These are phyloP conservation scores for Aspergillus intermedius DNA, from an alignment of 2,329 filamentous ascomycete genomes.

Conservation along the genomic window DNA sequence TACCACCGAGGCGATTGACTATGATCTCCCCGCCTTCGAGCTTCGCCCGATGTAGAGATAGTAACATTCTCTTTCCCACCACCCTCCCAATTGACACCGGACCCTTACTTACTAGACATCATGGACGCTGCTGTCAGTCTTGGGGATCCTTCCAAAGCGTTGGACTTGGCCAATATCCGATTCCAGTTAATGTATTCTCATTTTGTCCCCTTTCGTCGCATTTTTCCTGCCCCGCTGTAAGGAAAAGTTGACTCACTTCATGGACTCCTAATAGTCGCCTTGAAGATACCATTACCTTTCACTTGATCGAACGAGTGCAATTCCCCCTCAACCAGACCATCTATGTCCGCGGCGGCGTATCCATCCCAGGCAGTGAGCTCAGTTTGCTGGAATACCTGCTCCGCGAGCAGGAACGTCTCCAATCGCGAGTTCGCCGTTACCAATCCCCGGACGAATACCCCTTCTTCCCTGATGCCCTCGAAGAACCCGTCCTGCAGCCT, in stretches of 20 bases:
- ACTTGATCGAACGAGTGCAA: slow-evolving; percentile 95
- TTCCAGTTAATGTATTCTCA: slow-evolving; percentile 72
- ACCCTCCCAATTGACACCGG: too few relatives aligned
- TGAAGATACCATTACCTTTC: slow-evolving; percentile 96
- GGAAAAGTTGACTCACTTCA: neutral
- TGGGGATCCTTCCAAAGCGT: slow-evolving; percentile 72
- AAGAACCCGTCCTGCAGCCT: slow-evolving; percentile 76
- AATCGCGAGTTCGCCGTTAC: slow-evolving; percentile 89
- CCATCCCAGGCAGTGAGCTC: slow-evolving; percentile 64
- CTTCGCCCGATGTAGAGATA: too few relatives aligned
- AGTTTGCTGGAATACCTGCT: slow-evolving; percentile 95
- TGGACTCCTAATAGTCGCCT: slow-evolving; percentile 59
- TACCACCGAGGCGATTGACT: too few relatives aligned
- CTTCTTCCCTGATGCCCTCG: slow-evolving; percentile 80
- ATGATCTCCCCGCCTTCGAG: too few relatives aligned
- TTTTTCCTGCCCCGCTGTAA: slow-evolving; percentile 4
- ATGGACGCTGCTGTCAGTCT: slow-evolving; percentile 94
- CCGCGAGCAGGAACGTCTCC: slow-evolving; percentile 78
- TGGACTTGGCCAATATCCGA: slow-evolving; percentile 86
- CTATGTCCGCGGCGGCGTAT: slow-evolving; percentile 73
- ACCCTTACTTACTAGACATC: too few relatives aligned
- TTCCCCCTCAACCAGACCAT: slow-evolving; percentile 88
- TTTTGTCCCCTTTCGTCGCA: neutral
- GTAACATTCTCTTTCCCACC: too few relatives aligned
- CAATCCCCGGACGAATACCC: slow-evolving; percentile 95